Percentiles rank a stretch among this genome's conserved stretches.
Evolutionary conservation across 164 flowering plant species (phyloP).

Genomic region (Berberis thunbergii): DNA sequence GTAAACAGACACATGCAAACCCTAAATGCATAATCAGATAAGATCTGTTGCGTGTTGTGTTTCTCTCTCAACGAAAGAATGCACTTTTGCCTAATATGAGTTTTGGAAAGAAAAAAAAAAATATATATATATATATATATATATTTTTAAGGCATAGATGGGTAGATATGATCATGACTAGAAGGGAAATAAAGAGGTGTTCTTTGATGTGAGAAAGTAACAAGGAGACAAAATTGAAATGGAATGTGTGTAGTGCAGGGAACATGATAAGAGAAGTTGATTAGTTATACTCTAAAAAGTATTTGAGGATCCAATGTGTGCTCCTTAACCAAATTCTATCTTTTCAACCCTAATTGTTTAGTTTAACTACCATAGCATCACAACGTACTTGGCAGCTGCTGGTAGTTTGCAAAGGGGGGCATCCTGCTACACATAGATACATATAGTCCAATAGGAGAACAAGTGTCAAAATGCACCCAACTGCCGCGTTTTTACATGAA

Average conservation of each 20-base stretch:
- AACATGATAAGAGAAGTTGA: constrained; percentile 30
- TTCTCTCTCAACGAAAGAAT: no score
- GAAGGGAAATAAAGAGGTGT: not conserved
- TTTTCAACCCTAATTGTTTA: constrained; percentile 1
- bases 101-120: not conserved
- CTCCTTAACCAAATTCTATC: constrained; percentile 12
- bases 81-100: no score
- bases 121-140: no score
- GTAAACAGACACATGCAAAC: no score
- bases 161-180: not conserved
- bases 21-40: no score
- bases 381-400: not conserved
- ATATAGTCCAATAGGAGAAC: not conserved
- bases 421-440: not conserved
- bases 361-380: not conserved
- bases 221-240: constrained; percentile 28
- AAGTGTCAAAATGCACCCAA: not conserved
- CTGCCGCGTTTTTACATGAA: not conserved
- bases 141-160: not conserved
- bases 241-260: constrained; percentile 26
- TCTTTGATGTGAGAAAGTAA: constrained; percentile 8
- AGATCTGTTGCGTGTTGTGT: no score
- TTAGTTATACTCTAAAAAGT: constrained; percentile 12
- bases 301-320: constrained; percentile 15
- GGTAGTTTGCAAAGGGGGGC: not conserved